Evolutionary conservation across 768 basidiomycete species (phyloP), one percentile per base, ranked within the genome.

Genomic region (Rhizopogon vinicolor): DNA sequence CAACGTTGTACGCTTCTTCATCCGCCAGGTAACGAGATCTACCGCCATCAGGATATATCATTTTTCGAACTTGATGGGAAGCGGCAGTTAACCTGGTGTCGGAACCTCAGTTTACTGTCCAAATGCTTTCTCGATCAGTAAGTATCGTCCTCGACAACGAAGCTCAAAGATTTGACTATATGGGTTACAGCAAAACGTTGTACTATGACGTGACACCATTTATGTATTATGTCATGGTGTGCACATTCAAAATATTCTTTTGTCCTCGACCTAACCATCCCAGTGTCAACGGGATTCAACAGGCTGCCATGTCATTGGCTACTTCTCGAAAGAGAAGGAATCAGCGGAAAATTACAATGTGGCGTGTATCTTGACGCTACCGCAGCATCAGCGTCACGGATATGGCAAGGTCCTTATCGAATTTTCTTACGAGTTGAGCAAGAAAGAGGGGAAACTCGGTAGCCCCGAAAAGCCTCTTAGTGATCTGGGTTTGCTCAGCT

Each of bases 141-240:
- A 64, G 90, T 83, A 44, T 46, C 44, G 57, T 57, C 61, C 58
- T 61, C 46, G 52, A 53, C 35, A 57, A 41, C 18, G 8, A 3
- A 22, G 14, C 8, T 49, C 35, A 22, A 49, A 25, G 14, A 37
- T 49, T 16, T 49, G 9, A 49, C 22, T 37, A 12, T 13, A 6
- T 45, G 4, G 58, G 48, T 44, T 57, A 50, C 65, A 93, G 91
- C 77, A 99, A 99, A 78, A 98, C 96, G 14, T 78, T 99, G 60
- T 98, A 99, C 75, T 99, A 98, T 75, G 97, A 99, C 75, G 96
- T 98, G 63, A 98, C 98, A 56, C 97, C 97, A 2, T 99, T 99
- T 78, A 84, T 99, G 82, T 99, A 94, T 80, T 99, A 99, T 80
- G 90, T 95, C 72, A 95, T 99, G 95, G 93, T 91, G 62, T 63